Conservation (phyloP, 768 basidiomycete genomes). For the Suillus luteus region DNA sequence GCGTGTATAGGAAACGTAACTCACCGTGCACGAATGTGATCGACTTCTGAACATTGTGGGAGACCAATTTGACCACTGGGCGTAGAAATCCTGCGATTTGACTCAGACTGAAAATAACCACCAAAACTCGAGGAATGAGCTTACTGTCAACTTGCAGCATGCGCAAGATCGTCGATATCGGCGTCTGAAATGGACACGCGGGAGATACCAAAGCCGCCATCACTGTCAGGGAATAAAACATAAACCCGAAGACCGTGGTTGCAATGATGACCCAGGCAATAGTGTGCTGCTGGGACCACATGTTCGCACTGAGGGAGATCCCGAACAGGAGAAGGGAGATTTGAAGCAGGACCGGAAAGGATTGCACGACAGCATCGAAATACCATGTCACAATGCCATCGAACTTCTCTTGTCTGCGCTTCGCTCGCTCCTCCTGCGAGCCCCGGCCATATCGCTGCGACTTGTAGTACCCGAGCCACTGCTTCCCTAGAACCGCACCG, state of each 20-base stretch:
- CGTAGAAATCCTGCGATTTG: too few species aligned
- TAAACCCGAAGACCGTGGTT: not conserved
- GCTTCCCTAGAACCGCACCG: constrained; percentile 18
- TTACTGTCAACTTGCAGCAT: too few species aligned
- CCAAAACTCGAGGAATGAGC: too few species aligned
- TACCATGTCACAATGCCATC: constrained; percentile 16
- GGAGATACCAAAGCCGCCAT: constrained; percentile 8
- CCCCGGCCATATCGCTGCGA: constrained; percentile 3
- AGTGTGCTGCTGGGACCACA: constrained; percentile 1
- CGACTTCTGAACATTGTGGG: too few species aligned
- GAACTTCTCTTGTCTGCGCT: constrained; percentile 13
- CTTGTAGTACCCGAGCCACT: constrained; percentile 16
- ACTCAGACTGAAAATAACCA: too few species aligned
- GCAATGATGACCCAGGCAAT: constrained; percentile 8
- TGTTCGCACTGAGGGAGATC: constrained; percentile 10
- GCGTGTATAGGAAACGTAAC: too few species aligned
- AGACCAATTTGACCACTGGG: too few species aligned
- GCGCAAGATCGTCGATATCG: not conserved
- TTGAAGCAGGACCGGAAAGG: constrained; percentile 16
- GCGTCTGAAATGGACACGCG: constrained; percentile 9
- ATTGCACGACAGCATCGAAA: constrained; percentile 14
- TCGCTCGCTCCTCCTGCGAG: constrained; percentile 12
- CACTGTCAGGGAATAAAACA: constrained; percentile 7
- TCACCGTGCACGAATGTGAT: too few species aligned
- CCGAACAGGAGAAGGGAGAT: constrained; percentile 16